Evolutionary conservation across 306 rosid genomes (phyloP), one percentile per base, ranked within the genome.

Genomic region (Lathyrus sativus): DNA sequence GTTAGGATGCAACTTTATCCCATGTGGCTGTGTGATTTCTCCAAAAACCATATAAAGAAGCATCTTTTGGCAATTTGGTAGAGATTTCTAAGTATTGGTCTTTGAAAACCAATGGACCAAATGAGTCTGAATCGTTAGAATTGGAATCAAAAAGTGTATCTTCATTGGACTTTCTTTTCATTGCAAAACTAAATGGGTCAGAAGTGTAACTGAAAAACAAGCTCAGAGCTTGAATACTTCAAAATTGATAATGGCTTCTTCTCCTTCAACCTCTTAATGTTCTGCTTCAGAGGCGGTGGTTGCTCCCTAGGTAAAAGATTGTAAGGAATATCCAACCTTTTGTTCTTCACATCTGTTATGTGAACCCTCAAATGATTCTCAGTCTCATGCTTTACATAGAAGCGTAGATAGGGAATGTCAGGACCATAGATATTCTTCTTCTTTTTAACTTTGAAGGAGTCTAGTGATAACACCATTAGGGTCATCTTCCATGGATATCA

Each of bases 241-340:
- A 31, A 74, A 18, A 37, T 76, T 44, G 83, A 11, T 19, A 68
- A 9, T 14, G 73, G 51, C 45, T 62, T 81, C 35, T 83, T 81
- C 35, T 83, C 73, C 51, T 74, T 78, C 24, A 48, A 48, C 24
- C 54, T 15, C 54, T 48, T 48, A 49, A 69, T 75, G 5, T 76
- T 72, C 53, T 76, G 84, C 59, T 78, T 81, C 61, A 81, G 92
- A 48, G 54, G 8, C 15, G 54, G 26, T 10, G 96, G 91, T 50
- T 75, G 65, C 29, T 86, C 91, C 62, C 98, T 76, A 0, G 92
- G 96, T 18, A 92, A 43, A 14, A 92, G 91, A 62, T 83, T 33
- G 74, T 92, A 87, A 28, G 96, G 98, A 1, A 92, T 95, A 65
- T 92, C 96, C 98, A 96, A 92, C 48, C 96, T 80, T 73, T 83